Evolutionary conservation across 768 basidiomycete species (phyloP).

Genomic region (Aureoboletus auriporus): DNA sequence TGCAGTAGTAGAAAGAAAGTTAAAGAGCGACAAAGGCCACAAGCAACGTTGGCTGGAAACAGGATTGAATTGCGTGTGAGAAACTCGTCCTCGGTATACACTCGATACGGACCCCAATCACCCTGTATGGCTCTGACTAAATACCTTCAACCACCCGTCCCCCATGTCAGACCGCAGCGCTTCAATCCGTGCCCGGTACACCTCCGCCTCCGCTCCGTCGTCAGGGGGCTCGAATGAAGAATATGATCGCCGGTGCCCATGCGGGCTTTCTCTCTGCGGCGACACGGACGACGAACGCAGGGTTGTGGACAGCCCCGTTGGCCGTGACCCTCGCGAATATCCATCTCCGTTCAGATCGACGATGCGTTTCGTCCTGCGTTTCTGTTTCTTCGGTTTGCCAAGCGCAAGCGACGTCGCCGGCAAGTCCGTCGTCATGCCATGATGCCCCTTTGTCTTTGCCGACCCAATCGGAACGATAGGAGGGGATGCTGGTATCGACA

Average conservation of each 20-base stretch:
- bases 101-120: constrained; percentile 25
- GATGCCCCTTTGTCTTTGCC: constrained; percentile 13
- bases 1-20: constrained; percentile 16
- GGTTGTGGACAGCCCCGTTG: too few relatives aligned
- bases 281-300: not conserved
- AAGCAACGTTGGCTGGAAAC: too few relatives aligned
- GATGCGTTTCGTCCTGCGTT: constrained; percentile 69
- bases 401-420: constrained; percentile 44
- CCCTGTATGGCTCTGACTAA: constrained; percentile 51
- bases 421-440: constrained; percentile 26
- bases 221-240: constrained; percentile 56
- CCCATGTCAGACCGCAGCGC: constrained; percentile 84
- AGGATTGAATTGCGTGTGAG: too few relatives aligned
- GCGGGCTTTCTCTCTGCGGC: constrained; percentile 16
- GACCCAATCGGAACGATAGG: constrained; percentile 56
- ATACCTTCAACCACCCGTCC: constrained; percentile 84
- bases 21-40: constrained; percentile 55
- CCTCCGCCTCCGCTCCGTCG: constrained; percentile 46
- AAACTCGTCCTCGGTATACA: too few relatives aligned
- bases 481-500: constrained; percentile 52
- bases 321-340: constrained; percentile 1
- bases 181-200: constrained; percentile 75
- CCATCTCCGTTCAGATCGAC: constrained; percentile 67
- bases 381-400: constrained; percentile 48
- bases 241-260: constrained; percentile 13